These are phyloP conservation scores for Ceratocystis lukuohia DNA, from an alignment of 2,329 filamentous ascomycete genomes.

Conservation along the genomic window DNA sequence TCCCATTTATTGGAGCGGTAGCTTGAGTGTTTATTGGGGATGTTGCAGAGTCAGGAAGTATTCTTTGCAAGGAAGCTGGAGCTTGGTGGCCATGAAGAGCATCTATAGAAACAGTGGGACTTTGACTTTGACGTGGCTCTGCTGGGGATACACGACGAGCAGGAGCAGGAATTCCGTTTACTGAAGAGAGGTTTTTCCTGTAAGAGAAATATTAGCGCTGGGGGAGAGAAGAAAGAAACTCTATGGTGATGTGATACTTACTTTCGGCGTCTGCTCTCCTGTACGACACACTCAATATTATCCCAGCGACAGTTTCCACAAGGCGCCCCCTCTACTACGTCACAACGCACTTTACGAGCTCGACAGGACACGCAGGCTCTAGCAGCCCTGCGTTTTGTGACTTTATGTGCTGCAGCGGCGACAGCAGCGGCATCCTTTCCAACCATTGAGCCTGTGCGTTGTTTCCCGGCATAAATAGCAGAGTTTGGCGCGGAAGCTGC, in stretches of 20 bases:
- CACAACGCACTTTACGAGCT: constrained; percentile 81
- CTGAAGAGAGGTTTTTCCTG: constrained; percentile 11
- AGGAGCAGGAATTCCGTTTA: constrained; percentile 11
- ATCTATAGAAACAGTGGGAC: neutral
- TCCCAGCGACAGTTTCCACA: constrained; percentile 80
- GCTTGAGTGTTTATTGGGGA: neutral
- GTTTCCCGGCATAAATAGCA: neutral
- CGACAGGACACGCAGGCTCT: constrained; percentile 83
- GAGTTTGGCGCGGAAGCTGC: neutral
- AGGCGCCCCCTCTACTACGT: constrained; percentile 77
- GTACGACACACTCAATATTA: constrained; percentile 62
- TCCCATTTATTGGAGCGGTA: neutral
- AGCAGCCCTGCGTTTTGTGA: constrained; percentile 70
- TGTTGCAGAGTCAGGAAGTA: neutral
- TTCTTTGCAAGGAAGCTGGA: neutral
- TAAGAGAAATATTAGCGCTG: neutral
- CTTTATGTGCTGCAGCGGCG: constrained; percentile 31
- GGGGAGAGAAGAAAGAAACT: constrained; percentile 3
- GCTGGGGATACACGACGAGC: constrained; percentile 9
- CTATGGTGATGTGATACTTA: constrained; percentile 37
- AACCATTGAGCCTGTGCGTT: constrained; percentile 11
- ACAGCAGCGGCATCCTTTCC: constrained; percentile 26
- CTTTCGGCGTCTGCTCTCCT: constrained; percentile 76
- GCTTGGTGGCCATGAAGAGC: constrained; percentile 1
- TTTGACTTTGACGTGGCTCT: constrained; percentile 7